Percentiles rank a stretch among this genome's conserved stretches.
phyloP scores from a whole-genome alignment of 768 basidiomycete genomes.

The Leccinum disarticulatum region DNA sequence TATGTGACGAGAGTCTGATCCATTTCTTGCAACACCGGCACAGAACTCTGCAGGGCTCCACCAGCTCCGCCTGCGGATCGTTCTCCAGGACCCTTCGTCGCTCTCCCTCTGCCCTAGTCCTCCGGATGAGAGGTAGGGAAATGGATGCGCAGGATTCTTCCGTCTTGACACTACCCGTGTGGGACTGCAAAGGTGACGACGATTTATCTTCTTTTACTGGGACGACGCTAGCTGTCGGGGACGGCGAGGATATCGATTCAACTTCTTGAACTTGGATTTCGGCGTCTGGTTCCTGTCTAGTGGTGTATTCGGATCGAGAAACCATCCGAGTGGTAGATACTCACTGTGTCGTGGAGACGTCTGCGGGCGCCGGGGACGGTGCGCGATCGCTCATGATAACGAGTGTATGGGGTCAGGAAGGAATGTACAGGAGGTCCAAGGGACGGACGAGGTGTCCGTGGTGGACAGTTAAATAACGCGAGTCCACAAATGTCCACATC shows the following conservation, averaged over 20 bases:
- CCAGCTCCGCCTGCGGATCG: constrained; percentile 51
- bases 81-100: constrained; percentile 51
- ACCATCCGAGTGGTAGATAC: background rate
- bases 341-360: constrained; percentile 15
- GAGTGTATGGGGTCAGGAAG: constrained; percentile 26
- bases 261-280: background rate
- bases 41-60: constrained; percentile 50
- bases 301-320: constrained; percentile 8
- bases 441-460: constrained; percentile 4
- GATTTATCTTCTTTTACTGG: background rate
- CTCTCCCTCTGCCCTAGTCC: constrained; percentile 35
- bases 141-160: background rate
- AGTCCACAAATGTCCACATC: constrained; percentile 2
- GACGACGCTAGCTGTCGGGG: background rate
- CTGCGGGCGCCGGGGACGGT: background rate
- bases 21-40: constrained; percentile 66
- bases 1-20: constrained; percentile 47
- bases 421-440: constrained; percentile 7
- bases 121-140: background rate
- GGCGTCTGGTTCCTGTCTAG: constrained; percentile 16
- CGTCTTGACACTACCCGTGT: background rate
- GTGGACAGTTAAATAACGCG: constrained; percentile 1
- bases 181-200: background rate
- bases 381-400: constrained; percentile 32
- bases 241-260: background rate